Conservation (phyloP, 495 filamentous ascomycete species). For the Hypoxylon fragiforme region DNA sequence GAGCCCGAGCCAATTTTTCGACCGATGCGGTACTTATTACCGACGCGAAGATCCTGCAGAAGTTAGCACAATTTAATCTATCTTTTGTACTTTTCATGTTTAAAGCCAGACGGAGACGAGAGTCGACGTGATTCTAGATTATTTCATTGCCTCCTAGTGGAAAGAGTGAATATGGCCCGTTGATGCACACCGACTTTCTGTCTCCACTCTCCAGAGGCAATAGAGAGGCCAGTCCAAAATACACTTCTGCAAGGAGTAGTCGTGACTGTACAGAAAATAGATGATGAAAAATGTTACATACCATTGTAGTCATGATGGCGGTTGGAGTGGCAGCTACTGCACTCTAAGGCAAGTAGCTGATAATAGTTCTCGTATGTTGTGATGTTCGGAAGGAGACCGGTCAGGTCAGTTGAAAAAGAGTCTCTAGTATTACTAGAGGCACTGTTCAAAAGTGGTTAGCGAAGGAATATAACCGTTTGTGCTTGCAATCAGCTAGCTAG, state of each 20-base stretch:
- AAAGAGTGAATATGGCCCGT: conserved; percentile 4
- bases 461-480: background rate
- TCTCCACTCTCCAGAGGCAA: conserved; percentile 1
- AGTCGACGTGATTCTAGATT: background rate
- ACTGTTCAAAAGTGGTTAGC: conserved; percentile 9
- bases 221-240: background rate
- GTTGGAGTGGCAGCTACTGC: conserved; percentile 17
- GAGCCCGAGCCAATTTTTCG: conserved; percentile 98
- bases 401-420: background rate
- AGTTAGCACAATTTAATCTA: conserved; percentile 16
- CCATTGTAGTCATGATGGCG: conserved; percentile 56
- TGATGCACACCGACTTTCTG: conserved; percentile 33
- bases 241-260: background rate
- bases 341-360: conserved; percentile 1
- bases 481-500: background rate
- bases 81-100: background rate
- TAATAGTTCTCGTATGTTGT: background rate
- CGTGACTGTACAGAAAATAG: conserved; percentile 3
- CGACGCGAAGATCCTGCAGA: conserved; percentile 91
- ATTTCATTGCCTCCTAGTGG: too few relatives aligned
- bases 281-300: too few relatives aligned
- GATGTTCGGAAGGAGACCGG: background rate
- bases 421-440: background rate
- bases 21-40: conserved; percentile 99
- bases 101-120: too few relatives aligned